These are phyloP conservation scores for Suillus fuscotomentosus DNA, from an alignment of 768 basidiomycete species.

Conservation along the genomic window DNA sequence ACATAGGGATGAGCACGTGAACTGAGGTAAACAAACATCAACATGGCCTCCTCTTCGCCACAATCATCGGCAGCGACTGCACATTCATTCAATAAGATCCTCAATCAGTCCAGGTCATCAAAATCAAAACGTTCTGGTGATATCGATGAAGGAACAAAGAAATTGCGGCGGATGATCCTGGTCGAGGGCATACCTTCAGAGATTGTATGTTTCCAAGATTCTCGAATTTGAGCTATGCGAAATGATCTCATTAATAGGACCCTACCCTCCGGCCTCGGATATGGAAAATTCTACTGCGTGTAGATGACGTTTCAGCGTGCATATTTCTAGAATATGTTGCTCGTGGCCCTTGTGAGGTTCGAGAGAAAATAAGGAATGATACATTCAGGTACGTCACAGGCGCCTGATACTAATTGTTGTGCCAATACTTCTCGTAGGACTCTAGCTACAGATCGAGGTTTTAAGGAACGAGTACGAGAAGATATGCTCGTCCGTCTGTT, in stretches of 20 bases:
- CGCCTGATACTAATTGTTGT: background rate
- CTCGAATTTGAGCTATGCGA: background rate
- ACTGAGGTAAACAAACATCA: constrained; percentile 6
- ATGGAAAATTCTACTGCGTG: constrained; percentile 92
- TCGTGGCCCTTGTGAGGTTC: constrained; percentile 81
- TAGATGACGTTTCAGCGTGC: constrained; percentile 75
- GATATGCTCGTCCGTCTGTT: constrained; percentile 96
- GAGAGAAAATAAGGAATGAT: constrained; percentile 94
- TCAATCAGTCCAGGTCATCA: constrained; percentile 68
- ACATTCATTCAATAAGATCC: constrained; percentile 79
- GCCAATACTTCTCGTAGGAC: constrained; percentile 51
- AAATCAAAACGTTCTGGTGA: constrained; percentile 62
- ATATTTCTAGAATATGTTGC: constrained; percentile 76
- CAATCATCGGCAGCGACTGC: constrained; percentile 42
- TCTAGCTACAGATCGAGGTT: constrained; percentile 93
- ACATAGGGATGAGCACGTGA: constrained; percentile 4
- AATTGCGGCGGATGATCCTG: constrained; percentile 82
- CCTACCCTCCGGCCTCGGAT: constrained; percentile 82
- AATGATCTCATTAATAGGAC: constrained; percentile 47
- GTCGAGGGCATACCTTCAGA: constrained; percentile 87
- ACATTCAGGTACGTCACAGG: constrained; percentile 72
- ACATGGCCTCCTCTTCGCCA: constrained; percentile 20
- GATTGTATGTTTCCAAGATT: constrained; percentile 45
- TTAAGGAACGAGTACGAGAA: constrained; percentile 95
- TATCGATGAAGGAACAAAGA: constrained; percentile 83